Percentiles rank a stretch among this genome's conserved stretches.
phyloP scores from a whole-genome alignment of 2,329 filamentous ascomycete species.

The Hirsutella minnesotensis region DNA sequence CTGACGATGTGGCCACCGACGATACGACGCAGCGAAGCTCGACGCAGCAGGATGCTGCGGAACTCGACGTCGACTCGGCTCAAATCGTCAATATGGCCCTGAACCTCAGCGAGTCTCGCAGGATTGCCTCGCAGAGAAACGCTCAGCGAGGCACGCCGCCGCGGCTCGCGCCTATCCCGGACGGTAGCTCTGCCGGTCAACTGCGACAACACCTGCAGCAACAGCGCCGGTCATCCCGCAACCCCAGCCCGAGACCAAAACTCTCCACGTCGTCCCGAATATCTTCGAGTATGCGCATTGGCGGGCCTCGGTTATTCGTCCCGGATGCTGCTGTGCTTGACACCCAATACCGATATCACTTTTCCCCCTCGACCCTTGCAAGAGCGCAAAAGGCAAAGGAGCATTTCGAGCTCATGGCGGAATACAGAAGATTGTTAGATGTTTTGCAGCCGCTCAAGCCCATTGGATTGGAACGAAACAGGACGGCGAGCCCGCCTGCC shows the following conservation, averaged over 20 bases:
- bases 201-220: constrained; percentile 61
- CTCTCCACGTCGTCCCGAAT: constrained; percentile 27
- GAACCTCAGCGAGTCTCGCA: constrained; percentile 71
- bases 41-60: background rate
- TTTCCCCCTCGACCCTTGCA: constrained; percentile 69
- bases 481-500: constrained; percentile 27
- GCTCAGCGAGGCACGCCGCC: constrained; percentile 39
- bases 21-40: background rate
- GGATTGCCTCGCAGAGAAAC: constrained; percentile 48
- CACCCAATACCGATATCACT: constrained; percentile 45
- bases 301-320: constrained; percentile 33
- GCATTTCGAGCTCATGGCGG: constrained; percentile 73
- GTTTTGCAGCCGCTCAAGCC: constrained; percentile 61
- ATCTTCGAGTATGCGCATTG: constrained; percentile 25
- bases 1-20: background rate
- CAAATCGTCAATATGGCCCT: constrained; percentile 91
- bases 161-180: constrained; percentile 38
- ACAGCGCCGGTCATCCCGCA: constrained; percentile 51
- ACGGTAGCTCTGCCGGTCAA: constrained; percentile 42
- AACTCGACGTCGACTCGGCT: constrained; percentile 61
- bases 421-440: constrained; percentile 73
- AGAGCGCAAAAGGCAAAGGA: constrained; percentile 76
- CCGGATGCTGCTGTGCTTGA: constrained; percentile 34
- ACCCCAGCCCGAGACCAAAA: constrained; percentile 45
- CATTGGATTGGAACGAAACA: constrained; percentile 19